A percentile compares a stretch with the other conserved stretches of the same genome.
Conservation (phyloP, 116 monocot species). For the Posidonia oceanica region DNA sequence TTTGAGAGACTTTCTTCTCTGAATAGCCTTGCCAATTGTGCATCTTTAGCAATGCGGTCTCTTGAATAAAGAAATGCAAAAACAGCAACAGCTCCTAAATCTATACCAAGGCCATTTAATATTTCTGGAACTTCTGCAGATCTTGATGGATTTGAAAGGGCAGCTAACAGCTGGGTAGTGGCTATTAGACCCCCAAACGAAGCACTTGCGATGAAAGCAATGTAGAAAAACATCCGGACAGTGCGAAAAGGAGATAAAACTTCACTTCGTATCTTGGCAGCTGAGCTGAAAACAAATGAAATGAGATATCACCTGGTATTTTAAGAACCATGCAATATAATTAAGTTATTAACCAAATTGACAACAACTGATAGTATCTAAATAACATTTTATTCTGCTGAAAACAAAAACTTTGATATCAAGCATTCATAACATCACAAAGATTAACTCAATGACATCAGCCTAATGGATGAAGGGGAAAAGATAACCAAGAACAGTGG, state of each 20-base stretch:
- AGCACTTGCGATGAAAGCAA: constrained; percentile 85
- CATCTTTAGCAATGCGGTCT: constrained; percentile 65
- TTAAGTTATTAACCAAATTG: too few species aligned
- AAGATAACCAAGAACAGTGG: too few species aligned
- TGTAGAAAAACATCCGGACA: constrained; percentile 94
- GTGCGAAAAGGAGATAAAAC: constrained; percentile 87
- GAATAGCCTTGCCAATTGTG: constrained; percentile 60
- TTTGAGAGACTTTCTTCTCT: constrained; percentile 84
- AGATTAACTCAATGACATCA: too few species aligned
- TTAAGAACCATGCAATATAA: neutral
- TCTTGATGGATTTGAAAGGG: constrained; percentile 47
- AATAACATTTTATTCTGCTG: too few species aligned
- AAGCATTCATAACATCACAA: too few species aligned
- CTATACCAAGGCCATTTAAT: constrained; percentile 60
- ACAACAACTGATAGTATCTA: too few species aligned
- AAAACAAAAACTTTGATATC: too few species aligned
- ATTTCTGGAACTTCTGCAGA: constrained; percentile 38
- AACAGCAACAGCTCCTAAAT: constrained; percentile 56
- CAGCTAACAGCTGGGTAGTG: constrained; percentile 38
- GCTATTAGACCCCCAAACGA: constrained; percentile 66
- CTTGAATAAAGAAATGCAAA: constrained; percentile 79
- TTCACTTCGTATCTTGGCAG: constrained; percentile 88
- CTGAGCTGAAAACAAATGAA: constrained; percentile 59
- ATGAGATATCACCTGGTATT: constrained; percentile 2
- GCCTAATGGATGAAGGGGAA: too few species aligned